These are phyloP conservation scores for Trametes versicolor DNA, from an alignment of 1,284 basidiomycete genomes.

Conservation along the genomic window DNA sequence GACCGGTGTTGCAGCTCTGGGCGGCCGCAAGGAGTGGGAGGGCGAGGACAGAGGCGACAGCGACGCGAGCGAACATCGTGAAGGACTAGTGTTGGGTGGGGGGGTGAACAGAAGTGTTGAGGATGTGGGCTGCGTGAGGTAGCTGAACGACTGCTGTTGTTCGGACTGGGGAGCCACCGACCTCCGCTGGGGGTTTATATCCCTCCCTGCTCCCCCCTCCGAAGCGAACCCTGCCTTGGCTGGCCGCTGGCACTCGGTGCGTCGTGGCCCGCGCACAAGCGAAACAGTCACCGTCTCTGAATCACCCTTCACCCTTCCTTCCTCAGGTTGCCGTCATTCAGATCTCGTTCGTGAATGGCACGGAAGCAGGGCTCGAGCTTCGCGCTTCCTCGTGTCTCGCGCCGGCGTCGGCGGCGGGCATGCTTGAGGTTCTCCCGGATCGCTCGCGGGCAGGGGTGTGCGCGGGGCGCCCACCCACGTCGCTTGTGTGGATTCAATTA, in stretches of 20 bases:
- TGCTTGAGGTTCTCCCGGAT: background rate
- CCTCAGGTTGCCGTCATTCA: background rate
- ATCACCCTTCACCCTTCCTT: background rate
- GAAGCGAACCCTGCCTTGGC: too few relatives aligned
- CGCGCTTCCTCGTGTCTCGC: slow-evolving; percentile 7
- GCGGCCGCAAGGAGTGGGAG: slow-evolving; percentile 36
- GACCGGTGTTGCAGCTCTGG: slow-evolving; percentile 31
- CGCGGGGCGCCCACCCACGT: slow-evolving; percentile 14
- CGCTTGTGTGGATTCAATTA: slow-evolving; percentile 15
- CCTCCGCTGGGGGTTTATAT: slow-evolving; percentile 20
- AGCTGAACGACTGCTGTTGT: slow-evolving; percentile 25
- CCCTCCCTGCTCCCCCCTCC: background rate
- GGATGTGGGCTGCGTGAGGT: slow-evolving; percentile 20
- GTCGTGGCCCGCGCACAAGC: too few relatives aligned
- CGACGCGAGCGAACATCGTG: slow-evolving; percentile 31
- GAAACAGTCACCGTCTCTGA: background rate
- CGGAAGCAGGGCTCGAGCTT: background rate
- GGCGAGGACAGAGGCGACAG: slow-evolving; percentile 28
- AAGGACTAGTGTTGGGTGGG: slow-evolving; percentile 8
- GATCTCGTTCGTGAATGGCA: background rate
- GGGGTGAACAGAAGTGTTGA: slow-evolving; percentile 10
- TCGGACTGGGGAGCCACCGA: slow-evolving; percentile 20
- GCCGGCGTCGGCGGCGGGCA: slow-evolving; percentile 8
- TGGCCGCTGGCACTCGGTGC: too few relatives aligned
- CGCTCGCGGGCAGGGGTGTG: slow-evolving; percentile 1